Base-by-base conservation (phyloP, 352 stramenopile species). In the Discostella stelligera region DNA sequence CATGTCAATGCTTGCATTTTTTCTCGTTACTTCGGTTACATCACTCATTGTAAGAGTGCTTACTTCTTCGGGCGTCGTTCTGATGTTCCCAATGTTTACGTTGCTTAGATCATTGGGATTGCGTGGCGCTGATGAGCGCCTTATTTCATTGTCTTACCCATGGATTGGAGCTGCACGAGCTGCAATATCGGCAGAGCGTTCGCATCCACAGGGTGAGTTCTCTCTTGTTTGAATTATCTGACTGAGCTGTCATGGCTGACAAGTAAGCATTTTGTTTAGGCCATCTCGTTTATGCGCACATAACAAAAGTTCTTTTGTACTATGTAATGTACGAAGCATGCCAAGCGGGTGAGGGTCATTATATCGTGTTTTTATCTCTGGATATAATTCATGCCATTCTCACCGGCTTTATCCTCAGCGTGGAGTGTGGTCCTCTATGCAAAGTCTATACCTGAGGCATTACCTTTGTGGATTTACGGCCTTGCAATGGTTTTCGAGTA, bases 401-500 rank as follows among this genome's bases (percentile, higher is more conserved):
- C 7, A 44, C 2, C 7, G 1, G 37, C 37, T 8, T 44, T 1
- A 2, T 52, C 7, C 48, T 27, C 44, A 70, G 81, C 82, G 6
- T 93, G 83, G 80, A 86, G 82, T 14, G 70, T 80, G 46, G 85
- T 88, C 21, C 75, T 93, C 1, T 93, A 93, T 73, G 67, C 72
- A n/a, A 90, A 91, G 63, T 84, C 66, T 39, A 90, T 84, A 16
- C 79, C 74, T 18, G 53, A 79, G 27, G 72, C 67, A 20, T 50
- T 87, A 16, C 75, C 67, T 6, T 41, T 87, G 53, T 85, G 55
- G 63, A 58, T 89, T 9, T 89, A 72, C 50, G 77, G 66, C 2
- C 71, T 89, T 41, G 83, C 86, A 20, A 92, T 93, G 86, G 80
- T 93, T 13, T 89, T 75, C 49, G 87, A 93, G 61, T 93, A 93